A percentile compares a stretch with the other conserved stretches of the same genome.
Conservation (phyloP, 495 filamentous ascomycete genomes). For the Chlorociboria aeruginascens region DNA sequence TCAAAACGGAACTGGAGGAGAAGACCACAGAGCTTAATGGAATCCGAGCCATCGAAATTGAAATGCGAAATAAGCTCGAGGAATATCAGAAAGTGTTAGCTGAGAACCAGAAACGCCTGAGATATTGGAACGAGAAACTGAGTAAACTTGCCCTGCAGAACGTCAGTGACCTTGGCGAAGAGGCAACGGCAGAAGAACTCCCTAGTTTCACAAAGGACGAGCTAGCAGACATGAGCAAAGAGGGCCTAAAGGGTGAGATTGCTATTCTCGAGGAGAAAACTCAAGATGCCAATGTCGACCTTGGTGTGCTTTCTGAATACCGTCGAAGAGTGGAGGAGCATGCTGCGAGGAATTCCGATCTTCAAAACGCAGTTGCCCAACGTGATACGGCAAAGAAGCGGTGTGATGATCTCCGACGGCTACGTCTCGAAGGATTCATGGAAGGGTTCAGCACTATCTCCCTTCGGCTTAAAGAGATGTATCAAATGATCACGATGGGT, state of each 20-base stretch:
- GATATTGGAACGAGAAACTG: constrained; percentile 83
- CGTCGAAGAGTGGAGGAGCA: constrained; percentile 82
- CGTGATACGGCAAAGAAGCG: constrained; percentile 82
- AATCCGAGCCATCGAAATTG: constrained; percentile 82
- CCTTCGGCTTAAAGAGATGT: constrained; percentile 97
- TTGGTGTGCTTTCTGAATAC: constrained; percentile 87
- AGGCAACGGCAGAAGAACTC: constrained; percentile 36
- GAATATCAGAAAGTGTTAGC: constrained; percentile 81
- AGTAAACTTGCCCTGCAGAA: constrained; percentile 69
- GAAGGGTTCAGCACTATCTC: constrained; percentile 92
- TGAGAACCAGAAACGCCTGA: constrained; percentile 76
- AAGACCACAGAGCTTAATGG: constrained; percentile 82
- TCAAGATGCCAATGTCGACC: constrained; percentile 77
- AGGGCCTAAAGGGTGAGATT: constrained; percentile 74
- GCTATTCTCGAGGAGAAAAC: constrained; percentile 87
- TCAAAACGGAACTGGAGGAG: constrained; percentile 80
- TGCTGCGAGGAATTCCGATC: constrained; percentile 64
- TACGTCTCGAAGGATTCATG: constrained; percentile 95
- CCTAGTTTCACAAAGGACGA: constrained; percentile 84
- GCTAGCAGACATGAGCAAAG: constrained; percentile 84
- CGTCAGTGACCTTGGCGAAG: constrained; percentile 55
- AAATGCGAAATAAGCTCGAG: constrained; percentile 96
- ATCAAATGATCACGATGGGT: constrained; percentile 99
- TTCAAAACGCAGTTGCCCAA: constrained; percentile 57
- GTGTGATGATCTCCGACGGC: constrained; percentile 78